These are phyloP conservation scores for Solanum chacoense DNA, from an alignment of 305 asterid genomes.

Conservation along the genomic window DNA sequence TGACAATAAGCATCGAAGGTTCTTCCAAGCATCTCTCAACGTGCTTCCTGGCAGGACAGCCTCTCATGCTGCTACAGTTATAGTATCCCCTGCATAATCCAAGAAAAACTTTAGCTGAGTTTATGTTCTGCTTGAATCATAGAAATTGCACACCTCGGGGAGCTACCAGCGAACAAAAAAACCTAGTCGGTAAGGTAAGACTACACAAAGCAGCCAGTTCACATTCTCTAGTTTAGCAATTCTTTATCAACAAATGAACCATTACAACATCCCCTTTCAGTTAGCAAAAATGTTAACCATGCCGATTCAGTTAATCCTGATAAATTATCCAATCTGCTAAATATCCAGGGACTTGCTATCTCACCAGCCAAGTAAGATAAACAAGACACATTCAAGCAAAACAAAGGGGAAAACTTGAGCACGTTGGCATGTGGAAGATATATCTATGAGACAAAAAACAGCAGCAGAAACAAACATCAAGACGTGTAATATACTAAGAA, in stretches of 20 bases:
- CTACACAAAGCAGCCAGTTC: neutral
- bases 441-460: neutral
- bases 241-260: neutral
- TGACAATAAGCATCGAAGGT: slow-evolving; percentile 75
- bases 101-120: neutral
- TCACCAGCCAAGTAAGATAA: neutral
- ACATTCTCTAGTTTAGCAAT: neutral
- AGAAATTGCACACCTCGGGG: neutral
- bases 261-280: neutral
- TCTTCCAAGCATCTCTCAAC: slow-evolving; percentile 87
- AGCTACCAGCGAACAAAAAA: neutral
- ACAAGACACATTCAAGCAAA: neutral
- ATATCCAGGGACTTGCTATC: neutral
- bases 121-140: neutral
- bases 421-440: neutral
- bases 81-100: slow-evolving; percentile 67
- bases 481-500: neutral
- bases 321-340: neutral
- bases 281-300: neutral
- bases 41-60: slow-evolving; percentile 88
- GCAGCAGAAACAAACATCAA: neutral
- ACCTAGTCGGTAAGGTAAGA: neutral
- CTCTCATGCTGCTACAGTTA: slow-evolving; percentile 90
- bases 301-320: neutral
- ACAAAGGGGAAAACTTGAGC: neutral